Conservation (phyloP, 108 stramenopile genomes). For the Chaetoceros tenuissimus region DNA sequence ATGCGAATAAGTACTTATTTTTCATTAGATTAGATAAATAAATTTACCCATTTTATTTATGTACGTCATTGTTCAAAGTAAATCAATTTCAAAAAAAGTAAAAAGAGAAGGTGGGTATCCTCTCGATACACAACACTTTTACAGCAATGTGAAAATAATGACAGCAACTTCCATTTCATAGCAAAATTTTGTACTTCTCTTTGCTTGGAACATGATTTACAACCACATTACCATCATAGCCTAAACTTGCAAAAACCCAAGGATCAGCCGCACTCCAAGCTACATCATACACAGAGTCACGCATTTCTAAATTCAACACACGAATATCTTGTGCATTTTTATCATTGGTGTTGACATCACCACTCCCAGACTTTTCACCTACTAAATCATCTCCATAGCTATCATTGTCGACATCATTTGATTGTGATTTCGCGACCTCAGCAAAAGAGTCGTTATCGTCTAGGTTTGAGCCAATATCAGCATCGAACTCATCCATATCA, state of each 20-base stretch:
- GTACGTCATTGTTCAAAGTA: too few relatives aligned
- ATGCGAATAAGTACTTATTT: too few relatives aligned
- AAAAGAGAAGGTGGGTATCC: too few relatives aligned
- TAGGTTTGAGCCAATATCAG: conserved; percentile 6
- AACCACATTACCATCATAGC: conserved; percentile 86
- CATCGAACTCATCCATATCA: conserved; percentile 7
- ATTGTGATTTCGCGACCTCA: neutral
- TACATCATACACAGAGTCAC: conserved; percentile 75
- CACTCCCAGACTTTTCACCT: conserved; percentile 4
- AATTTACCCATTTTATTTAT: too few relatives aligned
- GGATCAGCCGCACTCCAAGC: conserved; percentile 94
- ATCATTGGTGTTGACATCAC: conserved; percentile 6
- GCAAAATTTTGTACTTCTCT: conserved; percentile 98
- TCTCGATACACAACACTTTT: neutral
- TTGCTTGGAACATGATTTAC: conserved; percentile 94
- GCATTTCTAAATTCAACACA: conserved; percentile 78
- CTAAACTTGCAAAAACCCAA: conserved; percentile 88
- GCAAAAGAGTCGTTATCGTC: conserved; percentile 1
- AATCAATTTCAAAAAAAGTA: too few relatives aligned
- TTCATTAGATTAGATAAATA: too few relatives aligned
- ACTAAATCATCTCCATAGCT: conserved; percentile 5
- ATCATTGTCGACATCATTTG: conserved; percentile 9
- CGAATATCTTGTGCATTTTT: conserved; percentile 60
- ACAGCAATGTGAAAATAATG: neutral
- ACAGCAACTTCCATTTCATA: conserved; percentile 33